Base-by-base conservation (phyloP, 2,329 filamentous ascomycete species). In the Penicillium psychrosexuale region DNA sequence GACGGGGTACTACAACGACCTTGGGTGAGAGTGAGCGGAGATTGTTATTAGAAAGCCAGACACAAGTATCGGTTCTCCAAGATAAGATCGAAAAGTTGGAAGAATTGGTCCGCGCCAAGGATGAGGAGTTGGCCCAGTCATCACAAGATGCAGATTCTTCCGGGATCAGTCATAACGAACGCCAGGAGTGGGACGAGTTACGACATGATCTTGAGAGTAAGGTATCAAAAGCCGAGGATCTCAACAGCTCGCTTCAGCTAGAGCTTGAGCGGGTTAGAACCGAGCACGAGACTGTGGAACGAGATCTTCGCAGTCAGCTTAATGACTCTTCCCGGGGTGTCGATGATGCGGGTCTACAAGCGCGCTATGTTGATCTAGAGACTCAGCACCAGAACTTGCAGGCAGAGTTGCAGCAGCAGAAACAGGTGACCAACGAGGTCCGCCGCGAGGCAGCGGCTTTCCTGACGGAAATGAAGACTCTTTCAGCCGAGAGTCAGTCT, bases 381-480 rank as follows among this genome's bases (percentile, higher is more conserved):
- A 74, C 75, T 45, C 78, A 84, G 56, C 89, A 97, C 65, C 81
- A 87, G 53, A 83, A 84, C 40, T 75, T 92, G 22, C 84, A 88
- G 60, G 72, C 74, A 34, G 82, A 87, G 30, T 75, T 93, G 22
- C 77, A 79, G 49, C 82, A 92, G 60, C 93, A 97, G 70, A 87
- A 91, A 62, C 82, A 88, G 54, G 83, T 94, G 2, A 96, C 91
- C 0, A 88, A 95, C 58, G 89, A 96, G 66, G 94, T 97, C 31
- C 85, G 90, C 24, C 84, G 83, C 51, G 90, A 97, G 75, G 91
- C 92, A 0, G 86, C 90, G 53, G 83, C 86, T 47, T 96, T 93
- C 69, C 75, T 99, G 40, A 82, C 84, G 58, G 94, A 99, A 73
- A 99, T 97, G 94, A 86, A 90, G 59, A 79, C 84, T 43, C 81